Conservation (phyloP, 495 filamentous ascomycete species). For the Neurospora sp. region DNA sequence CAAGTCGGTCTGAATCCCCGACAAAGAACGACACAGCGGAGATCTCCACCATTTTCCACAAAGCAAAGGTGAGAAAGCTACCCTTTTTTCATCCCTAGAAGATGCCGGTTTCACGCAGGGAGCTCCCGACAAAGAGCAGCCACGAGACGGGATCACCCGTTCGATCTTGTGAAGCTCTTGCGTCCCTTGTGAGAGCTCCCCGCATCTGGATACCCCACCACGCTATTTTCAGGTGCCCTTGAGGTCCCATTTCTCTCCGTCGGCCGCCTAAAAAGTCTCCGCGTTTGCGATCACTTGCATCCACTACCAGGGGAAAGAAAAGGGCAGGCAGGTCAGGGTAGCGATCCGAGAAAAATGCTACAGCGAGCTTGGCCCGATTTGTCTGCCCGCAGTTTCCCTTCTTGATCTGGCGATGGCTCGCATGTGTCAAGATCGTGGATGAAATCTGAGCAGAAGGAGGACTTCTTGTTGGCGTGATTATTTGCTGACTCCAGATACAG, state of each 20-base stretch:
- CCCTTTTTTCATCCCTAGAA: not conserved
- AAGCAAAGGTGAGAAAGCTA: not conserved
- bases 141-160: not conserved
- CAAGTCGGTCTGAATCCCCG: not conserved
- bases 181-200: not conserved
- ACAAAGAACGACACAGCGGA: not conserved
- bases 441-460: not conserved
- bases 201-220: not conserved
- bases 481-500: not conserved
- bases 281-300: not conserved
- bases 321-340: not conserved
- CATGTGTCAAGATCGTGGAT: not conserved
- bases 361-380: not conserved
- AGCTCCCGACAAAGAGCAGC: not conserved
- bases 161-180: not conserved
- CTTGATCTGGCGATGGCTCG: not conserved
- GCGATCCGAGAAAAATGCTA: not conserved
- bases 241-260: not conserved
- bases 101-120: not conserved
- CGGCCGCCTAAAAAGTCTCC: not conserved
- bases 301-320: not conserved
- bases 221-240: not conserved
- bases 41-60: not conserved
- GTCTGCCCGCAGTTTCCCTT: not conserved
- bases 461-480: not conserved